These are phyloP conservation scores for Drechslerella stenobrocha DNA, from an alignment of 2,329 filamentous ascomycete species.

Conservation along the genomic window DNA sequence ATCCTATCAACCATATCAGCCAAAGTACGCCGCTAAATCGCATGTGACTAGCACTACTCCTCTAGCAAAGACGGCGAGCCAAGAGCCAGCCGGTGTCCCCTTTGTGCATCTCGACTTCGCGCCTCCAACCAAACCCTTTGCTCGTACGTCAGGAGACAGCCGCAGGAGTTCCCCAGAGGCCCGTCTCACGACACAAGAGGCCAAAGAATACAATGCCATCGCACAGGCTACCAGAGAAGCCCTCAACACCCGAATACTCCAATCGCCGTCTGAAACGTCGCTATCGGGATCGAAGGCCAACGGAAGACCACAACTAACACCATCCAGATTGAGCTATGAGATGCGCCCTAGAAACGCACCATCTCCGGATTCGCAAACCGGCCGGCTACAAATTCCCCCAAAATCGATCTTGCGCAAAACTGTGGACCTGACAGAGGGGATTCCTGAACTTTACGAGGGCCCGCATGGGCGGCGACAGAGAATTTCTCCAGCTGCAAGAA, in stretches of 20 bases:
- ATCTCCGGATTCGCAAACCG: slow-evolving; percentile 27
- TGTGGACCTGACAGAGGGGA: slow-evolving; percentile 24
- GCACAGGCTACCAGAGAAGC: slow-evolving; percentile 43
- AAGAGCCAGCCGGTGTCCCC: slow-evolving; percentile 23
- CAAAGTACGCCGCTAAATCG: slow-evolving; percentile 46
- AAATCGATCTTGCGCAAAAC: slow-evolving; percentile 44
- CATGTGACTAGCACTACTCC: slow-evolving; percentile 39
- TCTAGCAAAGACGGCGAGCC: slow-evolving; percentile 18
- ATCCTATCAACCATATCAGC: slow-evolving; percentile 38
- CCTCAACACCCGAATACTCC: slow-evolving; percentile 17
- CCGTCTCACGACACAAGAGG: slow-evolving; percentile 44
- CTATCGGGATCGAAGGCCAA: slow-evolving; percentile 12
- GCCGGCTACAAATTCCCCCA: slow-evolving; percentile 18
- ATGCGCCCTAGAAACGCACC: slow-evolving; percentile 21
- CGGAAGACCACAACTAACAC: slow-evolving; percentile 25
- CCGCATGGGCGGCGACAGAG: slow-evolving; percentile 8
- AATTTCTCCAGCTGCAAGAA: slow-evolving; percentile 13
- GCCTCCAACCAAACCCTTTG: slow-evolving; percentile 41
- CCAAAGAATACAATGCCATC: slow-evolving; percentile 48
- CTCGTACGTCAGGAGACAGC: slow-evolving; percentile 24
- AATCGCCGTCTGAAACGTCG: slow-evolving; percentile 28
- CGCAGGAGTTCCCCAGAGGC: slow-evolving; percentile 22
- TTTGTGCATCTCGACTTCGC: slow-evolving; percentile 45
- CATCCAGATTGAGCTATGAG: slow-evolving; percentile 41
- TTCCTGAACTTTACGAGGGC: slow-evolving; percentile 15